Percentiles rank a stretch among this genome's conserved stretches.
Evolutionary conservation across 345 rosid genomes (phyloP).

Genomic region (Eutrema heterophyllum): DNA sequence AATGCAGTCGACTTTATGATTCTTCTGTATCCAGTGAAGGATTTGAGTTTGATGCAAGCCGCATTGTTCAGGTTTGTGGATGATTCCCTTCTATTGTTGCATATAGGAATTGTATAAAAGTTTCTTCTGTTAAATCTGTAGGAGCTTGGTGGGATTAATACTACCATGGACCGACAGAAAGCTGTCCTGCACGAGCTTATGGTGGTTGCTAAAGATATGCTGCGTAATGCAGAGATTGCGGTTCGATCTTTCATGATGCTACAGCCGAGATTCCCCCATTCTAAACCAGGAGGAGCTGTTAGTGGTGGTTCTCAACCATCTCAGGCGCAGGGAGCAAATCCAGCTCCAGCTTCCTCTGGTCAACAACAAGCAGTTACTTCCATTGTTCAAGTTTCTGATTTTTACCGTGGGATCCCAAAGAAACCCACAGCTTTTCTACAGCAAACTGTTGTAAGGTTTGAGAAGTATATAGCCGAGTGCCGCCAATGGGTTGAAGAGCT

Average conservation of each 20-base stretch:
- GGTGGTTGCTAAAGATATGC: conserved; percentile 76
- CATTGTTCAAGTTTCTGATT: conserved; percentile 59
- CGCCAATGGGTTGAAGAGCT: conserved; percentile 91
- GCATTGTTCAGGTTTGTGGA: conserved; percentile 67
- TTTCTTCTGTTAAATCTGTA: conserved; percentile 11
- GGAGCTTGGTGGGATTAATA: conserved; percentile 94
- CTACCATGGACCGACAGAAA: conserved; percentile 79
- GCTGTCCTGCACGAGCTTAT: conserved; percentile 71
- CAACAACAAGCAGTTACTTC: conserved; percentile 60
- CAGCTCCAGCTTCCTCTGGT: conserved; percentile 43
- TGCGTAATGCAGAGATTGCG: conserved; percentile 79
- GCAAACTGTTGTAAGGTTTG: conserved; percentile 80
- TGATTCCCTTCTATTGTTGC: not conserved
- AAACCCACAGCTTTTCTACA: conserved; percentile 82
- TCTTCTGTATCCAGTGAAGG: conserved; percentile 87
- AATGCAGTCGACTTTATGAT: conserved; percentile 88
- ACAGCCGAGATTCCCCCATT: conserved; percentile 69
- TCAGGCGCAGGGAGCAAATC: conserved; percentile 55
- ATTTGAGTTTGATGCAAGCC: conserved; percentile 86
- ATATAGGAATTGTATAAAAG: not conserved
- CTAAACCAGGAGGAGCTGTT: conserved; percentile 39
- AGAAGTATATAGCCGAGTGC: conserved; percentile 77
- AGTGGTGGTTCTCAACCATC: conserved; percentile 56
- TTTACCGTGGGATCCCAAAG: conserved; percentile 86
- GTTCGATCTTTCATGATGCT: conserved; percentile 83